Evolutionary conservation across 2,329 filamentous ascomycete genomes (phyloP), one percentile per base, ranked within the genome.

Genomic region (Laburnicola sp.): DNA sequence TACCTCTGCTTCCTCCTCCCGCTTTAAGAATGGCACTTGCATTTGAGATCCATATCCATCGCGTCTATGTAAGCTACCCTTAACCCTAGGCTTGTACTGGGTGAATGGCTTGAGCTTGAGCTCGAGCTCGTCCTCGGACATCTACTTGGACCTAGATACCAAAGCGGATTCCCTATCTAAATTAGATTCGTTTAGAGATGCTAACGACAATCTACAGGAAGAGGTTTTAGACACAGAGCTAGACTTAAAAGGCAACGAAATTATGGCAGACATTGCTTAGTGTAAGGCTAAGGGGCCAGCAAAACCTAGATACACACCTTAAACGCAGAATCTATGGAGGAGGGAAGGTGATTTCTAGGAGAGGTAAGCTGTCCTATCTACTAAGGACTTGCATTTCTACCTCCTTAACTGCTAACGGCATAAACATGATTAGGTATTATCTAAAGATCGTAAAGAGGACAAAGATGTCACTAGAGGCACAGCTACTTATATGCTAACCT

Each of bases 401-500:
- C 26, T 35, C 42, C 30, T 37, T 16, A 28, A 35, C 43, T 48
- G 22, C 49, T 52, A 48, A 52, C 37, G 9, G 23, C 36, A 45
- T 10, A 43, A 36, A 22, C 31, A 30, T 21, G 26, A 23, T n/a
- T 50, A 58, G 50, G 25, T 60, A 52, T 44, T 57, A 44, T 32
- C 4, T 25, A 6, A 58, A 54, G 35, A 52, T 57, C 28, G 21
- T 22, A 41, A 46, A 55, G 32, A 25, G 26, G 34, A 58, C 43
- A 10, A 43, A 52, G 47, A 54, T 38, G 11, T 53, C 42, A 27
- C 45, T 28, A 48, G 45, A 57, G 31, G 48, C 53, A 36, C 44
- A 50, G n/a, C 51, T 61, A 51, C 56, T 42, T 23, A 34, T 26
- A 49, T 61, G 50, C 43, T 31, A 59, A 8, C 51, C 30, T 49